Evolutionary conservation across 208 protist species (phyloP).

Genomic region (Trypanosomatidae sp.): DNA sequence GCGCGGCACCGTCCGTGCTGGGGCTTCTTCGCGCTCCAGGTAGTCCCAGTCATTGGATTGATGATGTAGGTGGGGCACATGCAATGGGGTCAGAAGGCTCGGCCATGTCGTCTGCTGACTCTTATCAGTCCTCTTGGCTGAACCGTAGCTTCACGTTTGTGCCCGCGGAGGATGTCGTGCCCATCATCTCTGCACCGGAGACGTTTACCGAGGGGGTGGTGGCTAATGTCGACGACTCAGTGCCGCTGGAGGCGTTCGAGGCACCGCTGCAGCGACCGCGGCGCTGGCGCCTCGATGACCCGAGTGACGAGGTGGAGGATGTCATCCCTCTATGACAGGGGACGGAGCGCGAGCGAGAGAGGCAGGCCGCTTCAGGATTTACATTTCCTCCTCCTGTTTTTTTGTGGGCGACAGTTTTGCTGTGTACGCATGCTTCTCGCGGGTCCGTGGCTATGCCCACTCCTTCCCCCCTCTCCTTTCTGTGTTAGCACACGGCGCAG

Average conservation of each 20-base stretch:
- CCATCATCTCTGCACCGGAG: background rate
- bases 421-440: too few species aligned
- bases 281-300: slow-evolving; percentile 3
- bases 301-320: slow-evolving; percentile 52
- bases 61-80: background rate
- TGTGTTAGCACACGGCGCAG: background rate
- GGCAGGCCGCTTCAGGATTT: background rate
- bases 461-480: background rate
- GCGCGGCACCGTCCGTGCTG: background rate
- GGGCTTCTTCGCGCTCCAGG: background rate
- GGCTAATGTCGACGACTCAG: background rate
- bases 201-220: background rate
- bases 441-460: too few species aligned
- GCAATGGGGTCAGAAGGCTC: background rate
- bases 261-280: slow-evolving; percentile 13
- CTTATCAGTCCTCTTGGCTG: background rate
- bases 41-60: background rate
- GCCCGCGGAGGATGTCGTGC: background rate
- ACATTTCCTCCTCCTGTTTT: background rate
- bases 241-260: slow-evolving; percentile 15
- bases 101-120: background rate
- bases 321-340: slow-evolving; percentile 37
- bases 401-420: background rate
- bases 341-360: background rate
- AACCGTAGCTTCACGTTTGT: background rate